These are phyloP conservation scores for Phyllosticta paracitricarpa DNA, from an alignment of 2,329 filamentous ascomycete species.

Conservation along the genomic window DNA sequence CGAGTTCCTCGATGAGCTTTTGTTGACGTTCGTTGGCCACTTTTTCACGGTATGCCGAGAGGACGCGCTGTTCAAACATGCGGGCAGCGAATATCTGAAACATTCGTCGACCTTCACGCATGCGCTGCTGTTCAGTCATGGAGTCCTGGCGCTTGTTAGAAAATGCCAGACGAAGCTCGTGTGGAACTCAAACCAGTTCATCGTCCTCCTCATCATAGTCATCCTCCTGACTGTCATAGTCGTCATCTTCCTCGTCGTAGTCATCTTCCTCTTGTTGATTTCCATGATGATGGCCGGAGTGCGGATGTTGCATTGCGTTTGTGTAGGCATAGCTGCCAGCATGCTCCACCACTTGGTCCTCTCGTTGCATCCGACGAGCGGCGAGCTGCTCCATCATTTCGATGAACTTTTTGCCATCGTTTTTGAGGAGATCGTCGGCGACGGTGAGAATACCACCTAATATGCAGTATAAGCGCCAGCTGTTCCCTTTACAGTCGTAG, in stretches of 20 bases:
- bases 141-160: slow-evolving; percentile 57
- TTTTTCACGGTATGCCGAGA: slow-evolving; percentile 96
- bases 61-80: slow-evolving; percentile 97
- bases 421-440: slow-evolving; percentile 95
- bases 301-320: slow-evolving; percentile 42
- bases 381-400: slow-evolving; percentile 99
- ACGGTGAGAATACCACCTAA: slow-evolving; percentile 96
- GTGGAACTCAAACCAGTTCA: slow-evolving; percentile 45
- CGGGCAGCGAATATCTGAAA: slow-evolving; percentile 98
- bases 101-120: slow-evolving; percentile 97
- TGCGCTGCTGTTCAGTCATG: slow-evolving; percentile 96
- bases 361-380: slow-evolving; percentile 91
- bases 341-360: slow-evolving; percentile 69
- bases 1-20: slow-evolving; percentile 81
- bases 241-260: slow-evolving; percentile 68
- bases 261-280: slow-evolving; percentile 58
- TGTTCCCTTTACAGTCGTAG: not conserved
- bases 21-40: slow-evolving; percentile 86
- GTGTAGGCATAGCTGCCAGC: slow-evolving; percentile 43
- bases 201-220: slow-evolving; percentile 51
- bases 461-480: slow-evolving; percentile 12
- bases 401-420: slow-evolving; percentile 98
- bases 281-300: slow-evolving; percentile 52
- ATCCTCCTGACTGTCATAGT: slow-evolving; percentile 53
- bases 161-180: slow-evolving; percentile 12